phyloP scores from a whole-genome alignment of 441 rosid genomes.

The Sinapis alba region DNA sequence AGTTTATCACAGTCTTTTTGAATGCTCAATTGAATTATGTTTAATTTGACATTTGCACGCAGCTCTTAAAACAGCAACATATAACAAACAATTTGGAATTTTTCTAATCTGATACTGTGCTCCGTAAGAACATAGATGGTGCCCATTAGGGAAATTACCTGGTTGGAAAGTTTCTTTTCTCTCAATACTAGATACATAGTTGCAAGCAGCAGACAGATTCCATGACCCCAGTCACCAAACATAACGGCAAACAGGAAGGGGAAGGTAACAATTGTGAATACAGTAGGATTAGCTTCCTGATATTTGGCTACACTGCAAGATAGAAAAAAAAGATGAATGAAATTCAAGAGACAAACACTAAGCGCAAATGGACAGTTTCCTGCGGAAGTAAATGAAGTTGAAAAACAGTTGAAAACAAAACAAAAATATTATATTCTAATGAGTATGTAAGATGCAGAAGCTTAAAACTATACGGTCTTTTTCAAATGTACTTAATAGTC shows the following conservation, averaged over 20 bases:
- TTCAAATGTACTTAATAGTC: neutral
- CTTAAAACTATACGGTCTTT: neutral
- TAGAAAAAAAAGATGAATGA: slow-evolving; percentile 7
- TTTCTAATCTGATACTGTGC: neutral
- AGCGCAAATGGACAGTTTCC: neutral
- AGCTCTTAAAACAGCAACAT: neutral
- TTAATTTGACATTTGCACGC: neutral
- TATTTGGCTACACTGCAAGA: slow-evolving; percentile 89
- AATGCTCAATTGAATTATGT: neutral
- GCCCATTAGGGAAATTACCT: slow-evolving; percentile 47
- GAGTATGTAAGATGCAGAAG: neutral
- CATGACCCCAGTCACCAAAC: slow-evolving; percentile 99
- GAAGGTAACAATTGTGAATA: slow-evolving; percentile 80
- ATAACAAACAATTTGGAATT: neutral
- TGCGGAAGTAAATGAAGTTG: neutral
- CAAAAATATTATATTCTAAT: neutral
- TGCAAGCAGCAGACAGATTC: slow-evolving; percentile 85
- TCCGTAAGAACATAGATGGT: neutral
- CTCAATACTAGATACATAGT: slow-evolving; percentile 56
- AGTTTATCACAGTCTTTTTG: neutral
- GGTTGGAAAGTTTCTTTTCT: slow-evolving; percentile 87
- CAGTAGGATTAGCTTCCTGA: slow-evolving; percentile 94
- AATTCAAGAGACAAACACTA: neutral
- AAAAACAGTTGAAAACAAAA: slow-evolving; percentile 3
- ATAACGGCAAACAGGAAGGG: slow-evolving; percentile 98